These are phyloP conservation scores for grape (Vitis vinifera) DNA, from an alignment of 164 flowering plant species.

Conservation along the genomic window DNA sequence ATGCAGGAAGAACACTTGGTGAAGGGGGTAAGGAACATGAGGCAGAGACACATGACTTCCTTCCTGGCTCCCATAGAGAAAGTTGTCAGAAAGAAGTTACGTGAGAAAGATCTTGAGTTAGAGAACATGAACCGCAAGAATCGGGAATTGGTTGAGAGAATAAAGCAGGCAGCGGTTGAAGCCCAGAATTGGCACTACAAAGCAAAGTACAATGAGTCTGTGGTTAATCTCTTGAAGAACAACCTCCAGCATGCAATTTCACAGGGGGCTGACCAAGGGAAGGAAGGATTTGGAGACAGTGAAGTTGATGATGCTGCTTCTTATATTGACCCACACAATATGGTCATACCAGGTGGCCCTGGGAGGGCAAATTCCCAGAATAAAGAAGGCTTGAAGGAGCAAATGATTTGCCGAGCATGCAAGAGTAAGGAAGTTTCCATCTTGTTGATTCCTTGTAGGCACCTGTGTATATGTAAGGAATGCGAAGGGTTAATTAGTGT, in stretches of 20 bases:
- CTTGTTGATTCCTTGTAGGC: constrained; percentile 87
- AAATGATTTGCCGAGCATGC: constrained; percentile 65
- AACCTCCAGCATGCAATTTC: constrained; percentile 72
- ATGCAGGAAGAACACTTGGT: constrained; percentile 68
- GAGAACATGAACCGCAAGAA: constrained; percentile 71
- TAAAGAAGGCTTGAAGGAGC: constrained; percentile 23
- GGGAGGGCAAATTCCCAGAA: constrained; percentile 14
- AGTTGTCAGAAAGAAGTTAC: constrained; percentile 52
- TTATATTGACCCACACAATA: constrained; percentile 43
- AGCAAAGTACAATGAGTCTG: constrained; percentile 74
- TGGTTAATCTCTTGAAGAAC: constrained; percentile 58
- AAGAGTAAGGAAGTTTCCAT: constrained; percentile 62
- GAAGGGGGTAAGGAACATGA: constrained; percentile 70
- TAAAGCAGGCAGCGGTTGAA: constrained; percentile 68
- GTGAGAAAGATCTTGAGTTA: constrained; percentile 63
- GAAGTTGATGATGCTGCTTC: constrained; percentile 82
- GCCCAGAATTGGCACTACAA: constrained; percentile 76
- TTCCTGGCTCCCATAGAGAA: constrained; percentile 60
- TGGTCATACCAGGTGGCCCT: constrained; percentile 23
- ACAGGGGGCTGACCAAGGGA: constrained; percentile 60
- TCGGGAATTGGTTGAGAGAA: constrained; percentile 63
- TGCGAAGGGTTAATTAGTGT: constrained; percentile 58
- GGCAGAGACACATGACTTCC: constrained; percentile 64
- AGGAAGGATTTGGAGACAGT: constrained; percentile 87
- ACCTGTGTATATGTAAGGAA: constrained; percentile 75